Conservation (phyloP, 805 yeast genomes). For the Barnettozyma sucrosica region DNA sequence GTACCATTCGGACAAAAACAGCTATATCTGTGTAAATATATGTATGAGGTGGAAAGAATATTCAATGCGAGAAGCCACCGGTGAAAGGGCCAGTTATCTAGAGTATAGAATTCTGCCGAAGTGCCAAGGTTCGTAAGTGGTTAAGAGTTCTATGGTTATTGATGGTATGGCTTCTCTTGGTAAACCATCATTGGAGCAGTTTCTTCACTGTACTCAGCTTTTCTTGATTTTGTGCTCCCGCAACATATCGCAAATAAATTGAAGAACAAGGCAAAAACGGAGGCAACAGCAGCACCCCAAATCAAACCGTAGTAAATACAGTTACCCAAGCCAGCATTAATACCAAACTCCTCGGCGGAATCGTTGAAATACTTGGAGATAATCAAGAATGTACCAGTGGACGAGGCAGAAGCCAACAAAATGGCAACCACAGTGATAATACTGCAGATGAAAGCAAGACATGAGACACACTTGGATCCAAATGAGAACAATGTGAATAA, state of each 20-base stretch:
- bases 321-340: conserved; percentile 43
- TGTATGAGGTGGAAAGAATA: neutral
- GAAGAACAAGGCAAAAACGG: conserved; percentile 34
- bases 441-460: conserved; percentile 40
- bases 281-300: conserved; percentile 58
- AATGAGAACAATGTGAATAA: conserved; percentile 40
- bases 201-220: conserved; percentile 1
- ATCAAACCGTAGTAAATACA: conserved; percentile 47
- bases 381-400: conserved; percentile 56
- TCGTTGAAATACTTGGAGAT: conserved; percentile 48
- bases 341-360: conserved; percentile 43
- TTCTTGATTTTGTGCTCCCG: conserved; percentile 25
- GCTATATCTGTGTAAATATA: neutral
- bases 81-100: neutral
- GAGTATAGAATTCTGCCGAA: neutral
- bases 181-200: conserved; percentile 18
- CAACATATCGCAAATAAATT: conserved; percentile 35
- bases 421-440: conserved; percentile 34
- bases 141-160: neutral
- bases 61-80: neutral
- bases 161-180: conserved; percentile 12
- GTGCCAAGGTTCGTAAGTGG: neutral
- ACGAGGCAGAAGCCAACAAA: conserved; percentile 44
- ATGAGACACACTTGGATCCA: conserved; percentile 40
- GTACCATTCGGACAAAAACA: too few species aligned